Evolutionary conservation across 805 yeast species (phyloP), one percentile per base, ranked within the genome.

Genomic region (Millerozyma acaciae): DNA sequence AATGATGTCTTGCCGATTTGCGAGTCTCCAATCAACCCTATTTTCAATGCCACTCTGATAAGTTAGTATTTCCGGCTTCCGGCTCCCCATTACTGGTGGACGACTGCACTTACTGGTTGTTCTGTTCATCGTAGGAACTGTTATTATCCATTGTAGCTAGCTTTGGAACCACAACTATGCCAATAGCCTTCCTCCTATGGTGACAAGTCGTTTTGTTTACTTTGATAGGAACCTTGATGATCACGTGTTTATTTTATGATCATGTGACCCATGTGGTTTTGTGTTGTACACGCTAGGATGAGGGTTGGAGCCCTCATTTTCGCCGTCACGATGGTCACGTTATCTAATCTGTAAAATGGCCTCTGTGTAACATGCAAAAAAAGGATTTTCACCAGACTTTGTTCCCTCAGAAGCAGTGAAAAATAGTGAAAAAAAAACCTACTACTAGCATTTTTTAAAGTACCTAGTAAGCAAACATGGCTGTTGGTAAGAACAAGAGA

Each of bases 1-100:
- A 90, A 62, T 5, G 97, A 86, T 1, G 98, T 90, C 53, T 90
- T 90, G 4, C 98, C 98, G 5, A 89, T 88, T 51, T 87, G 94
- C 2, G 96, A 94, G 58, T 90, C 97, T 5, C 98, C 98, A 31
- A 90, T 77, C 29, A 90, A 75, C 3, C 97, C 97, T 13, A 90
- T 88, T 50, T 90, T 93, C 30, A 90, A 62, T 1, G 85, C 77
- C 18, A 80, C 84, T 38, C 72, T 66, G 41, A 16, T 10, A 21
- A 24, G 48, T 57, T 56, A 52, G 59, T 56, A 39, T 24, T 10
- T 12, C n/a, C 12, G 9, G 10, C 13, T 13, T 20, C 9, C 22
- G 22, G 22, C 9, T 10, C 22, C 22, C 22, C 22, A 20, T 10
- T n/a, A n/a, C n/a, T n/a, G n/a, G n/a, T n/a, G n/a, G 22, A 20